Evolutionary conservation across 306 rosid species (phyloP), one percentile per base, ranked within the genome.

Genomic region (Chamaecrista fasciculata): DNA sequence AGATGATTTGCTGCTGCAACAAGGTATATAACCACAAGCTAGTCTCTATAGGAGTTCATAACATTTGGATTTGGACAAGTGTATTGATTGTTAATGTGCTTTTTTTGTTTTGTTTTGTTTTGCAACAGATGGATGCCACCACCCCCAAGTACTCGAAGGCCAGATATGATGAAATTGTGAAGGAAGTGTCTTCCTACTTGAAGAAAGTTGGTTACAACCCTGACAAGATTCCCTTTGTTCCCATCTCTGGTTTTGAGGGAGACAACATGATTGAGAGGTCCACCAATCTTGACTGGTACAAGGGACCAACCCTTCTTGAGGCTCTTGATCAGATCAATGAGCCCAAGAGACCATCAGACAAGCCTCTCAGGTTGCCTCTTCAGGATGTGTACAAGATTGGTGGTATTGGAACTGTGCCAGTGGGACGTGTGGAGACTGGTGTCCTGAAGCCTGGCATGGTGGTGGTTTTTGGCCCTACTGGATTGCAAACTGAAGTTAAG

Each of bases 351-450:
- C 97, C 97, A 16, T 15, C 90, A 2, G 97, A 91, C 90, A 91
- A 91, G 82, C 96, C 97, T 8, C 93, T 91, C 33, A 82, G 97
- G 0, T 80, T 91, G 7, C 97, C 97, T 15, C 97, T 92, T 49
- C 97, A 92, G 90, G 97, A 92, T 47, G 97, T 92, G 6, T 91
- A 91, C 91, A 91, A 91, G 94, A 91, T 91, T 68, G 97, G 97
- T 12, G 97, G 97, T 14, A 91, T 91, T 73, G 97, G 97, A 62
- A 91, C 97, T 19, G 97, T 91, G 2, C 97, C 94, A 0, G 97
- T 91, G 47, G 97, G 97, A 24, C 94, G 97, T 43, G 97, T 91
- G n/a, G 97, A 89, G 29, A 87, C 91, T 0, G 95, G 96, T 70
- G 9, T 87, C 18, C 0, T 90, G n/a, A 90, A 90, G 49, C 96